Percentiles rank a stretch among this genome's conserved stretches.
These are phyloP conservation scores for Diaporthe humulicola DNA, from an alignment of 2,329 filamentous ascomycete genomes.

Conservation along the genomic window DNA sequence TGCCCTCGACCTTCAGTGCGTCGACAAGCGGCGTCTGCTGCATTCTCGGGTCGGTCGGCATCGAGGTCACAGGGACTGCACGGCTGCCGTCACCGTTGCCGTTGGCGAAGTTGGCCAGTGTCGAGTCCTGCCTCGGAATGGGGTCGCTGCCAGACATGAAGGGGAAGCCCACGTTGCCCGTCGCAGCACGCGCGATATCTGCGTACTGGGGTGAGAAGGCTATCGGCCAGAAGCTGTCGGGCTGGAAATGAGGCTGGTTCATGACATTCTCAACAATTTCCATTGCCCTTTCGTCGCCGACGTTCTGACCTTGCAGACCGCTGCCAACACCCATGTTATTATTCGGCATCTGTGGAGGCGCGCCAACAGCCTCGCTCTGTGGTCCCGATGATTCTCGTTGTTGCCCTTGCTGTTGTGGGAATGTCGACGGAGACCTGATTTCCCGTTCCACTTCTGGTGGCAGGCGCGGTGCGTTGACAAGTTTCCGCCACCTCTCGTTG, in stretches of 20 bases:
- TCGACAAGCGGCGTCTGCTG: constrained; percentile 47
- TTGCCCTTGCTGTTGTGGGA: constrained; percentile 23
- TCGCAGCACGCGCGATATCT: constrained; percentile 36
- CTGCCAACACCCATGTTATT: constrained; percentile 24
- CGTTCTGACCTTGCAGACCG: constrained; percentile 1
- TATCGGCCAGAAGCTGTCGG: constrained; percentile 52
- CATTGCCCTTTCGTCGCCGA: constrained; percentile 35
- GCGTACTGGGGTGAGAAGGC: constrained; percentile 37
- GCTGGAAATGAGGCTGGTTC: constrained; percentile 51
- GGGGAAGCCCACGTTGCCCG: constrained; percentile 26
- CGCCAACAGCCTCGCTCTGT: not conserved
- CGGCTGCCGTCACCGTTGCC: constrained; percentile 12
- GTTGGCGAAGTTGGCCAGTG: constrained; percentile 37
- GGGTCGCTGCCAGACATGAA: constrained; percentile 33
- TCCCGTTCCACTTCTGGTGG: constrained; percentile 34
- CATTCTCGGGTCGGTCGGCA: constrained; percentile 26
- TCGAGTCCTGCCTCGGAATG: constrained; percentile 42
- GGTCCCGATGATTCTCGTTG: constrained; percentile 26
- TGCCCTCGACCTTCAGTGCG: constrained; percentile 58
- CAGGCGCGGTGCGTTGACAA: constrained; percentile 54
- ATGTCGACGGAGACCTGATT: not conserved
- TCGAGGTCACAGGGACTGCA: constrained; percentile 6
- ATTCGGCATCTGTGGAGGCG: constrained; percentile 4
- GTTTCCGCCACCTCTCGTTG: constrained; percentile 64
- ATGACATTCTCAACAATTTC: constrained; percentile 55